Evolutionary conservation across 2,329 filamentous ascomycete genomes (phyloP).

Genomic region (Setomelanomma holmii): DNA sequence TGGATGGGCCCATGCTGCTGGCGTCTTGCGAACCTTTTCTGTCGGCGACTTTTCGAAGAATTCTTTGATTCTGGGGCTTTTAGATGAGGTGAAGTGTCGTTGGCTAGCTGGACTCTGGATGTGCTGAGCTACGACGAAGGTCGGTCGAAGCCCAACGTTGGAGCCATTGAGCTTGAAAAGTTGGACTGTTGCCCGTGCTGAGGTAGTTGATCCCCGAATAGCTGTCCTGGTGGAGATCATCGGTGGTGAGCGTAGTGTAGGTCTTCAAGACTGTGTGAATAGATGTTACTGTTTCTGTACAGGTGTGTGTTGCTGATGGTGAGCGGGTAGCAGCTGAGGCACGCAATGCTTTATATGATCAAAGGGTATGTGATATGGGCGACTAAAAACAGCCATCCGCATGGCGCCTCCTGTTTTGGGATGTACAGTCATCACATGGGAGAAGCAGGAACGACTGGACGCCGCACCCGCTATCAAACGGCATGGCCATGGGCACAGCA

Average conservation of each 20-base stretch:
- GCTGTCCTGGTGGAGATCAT: constrained; percentile 40
- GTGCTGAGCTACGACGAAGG: constrained; percentile 43
- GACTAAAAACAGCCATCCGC: constrained; percentile 14
- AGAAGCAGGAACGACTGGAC: constrained; percentile 20
- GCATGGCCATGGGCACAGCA: constrained; percentile 12
- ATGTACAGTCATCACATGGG: constrained; percentile 30
- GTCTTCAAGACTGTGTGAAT: constrained; percentile 10
- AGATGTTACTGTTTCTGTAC: background rate
- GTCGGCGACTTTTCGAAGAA: constrained; percentile 57
- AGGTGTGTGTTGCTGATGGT: constrained; percentile 18
- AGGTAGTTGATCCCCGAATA: constrained; percentile 35
- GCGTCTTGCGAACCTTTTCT: constrained; percentile 53
- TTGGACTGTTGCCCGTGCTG: constrained; percentile 47
- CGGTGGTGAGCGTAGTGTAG: constrained; percentile 12
- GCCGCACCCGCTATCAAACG: constrained; percentile 14
- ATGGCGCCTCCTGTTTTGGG: background rate
- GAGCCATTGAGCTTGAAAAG: constrained; percentile 48
- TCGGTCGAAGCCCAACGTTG: constrained; percentile 36
- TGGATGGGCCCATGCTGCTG: constrained; percentile 59
- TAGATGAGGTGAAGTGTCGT: constrained; percentile 54
- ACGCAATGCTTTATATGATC: constrained; percentile 38
- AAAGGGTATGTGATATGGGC: constrained; percentile 6
- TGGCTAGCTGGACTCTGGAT: constrained; percentile 24
- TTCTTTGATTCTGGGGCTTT: constrained; percentile 47
- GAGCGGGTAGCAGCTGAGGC: constrained; percentile 24